A percentile compares a stretch with the other conserved stretches of the same genome.
These are phyloP conservation scores for Carallia pectinifolia DNA, from an alignment of 345 rosid species.

Conservation along the genomic window DNA sequence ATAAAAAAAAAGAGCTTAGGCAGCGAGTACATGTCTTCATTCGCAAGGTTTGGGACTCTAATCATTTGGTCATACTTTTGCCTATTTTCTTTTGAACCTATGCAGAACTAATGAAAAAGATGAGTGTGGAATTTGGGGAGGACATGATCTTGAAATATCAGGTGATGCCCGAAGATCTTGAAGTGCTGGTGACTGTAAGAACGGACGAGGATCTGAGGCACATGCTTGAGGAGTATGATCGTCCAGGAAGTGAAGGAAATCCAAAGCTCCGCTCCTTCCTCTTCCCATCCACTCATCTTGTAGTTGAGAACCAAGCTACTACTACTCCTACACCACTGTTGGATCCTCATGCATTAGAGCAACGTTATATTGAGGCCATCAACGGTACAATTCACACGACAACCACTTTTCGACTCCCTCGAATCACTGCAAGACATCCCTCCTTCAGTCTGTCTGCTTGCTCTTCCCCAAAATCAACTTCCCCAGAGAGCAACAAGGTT, in stretches of 20 bases:
- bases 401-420: conserved; percentile 26
- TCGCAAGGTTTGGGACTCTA: too few species aligned
- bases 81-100: background rate
- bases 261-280: conserved; percentile 63
- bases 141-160: conserved; percentile 68
- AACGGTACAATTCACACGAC: conserved; percentile 48
- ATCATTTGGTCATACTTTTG: background rate
- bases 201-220: conserved; percentile 75
- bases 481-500: conserved; percentile 45
- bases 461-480: conserved; percentile 54
- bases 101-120: conserved; percentile 73
- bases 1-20: too few species aligned
- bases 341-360: conserved; percentile 52
- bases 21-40: too few species aligned
- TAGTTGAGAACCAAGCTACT: conserved; percentile 34
- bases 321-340: background rate
- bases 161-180: conserved; percentile 69
- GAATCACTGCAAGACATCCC: conserved; percentile 32
- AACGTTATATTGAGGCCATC: conserved; percentile 78
- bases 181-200: conserved; percentile 67
- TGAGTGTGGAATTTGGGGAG: conserved; percentile 47
- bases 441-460: conserved; percentile 55
- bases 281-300: conserved; percentile 50
- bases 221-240: conserved; percentile 72
- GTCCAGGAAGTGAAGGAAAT: conserved; percentile 47